phyloP scores from a whole-genome alignment of 2,329 filamentous ascomycete species.

The Hypoxylon sp. region DNA sequence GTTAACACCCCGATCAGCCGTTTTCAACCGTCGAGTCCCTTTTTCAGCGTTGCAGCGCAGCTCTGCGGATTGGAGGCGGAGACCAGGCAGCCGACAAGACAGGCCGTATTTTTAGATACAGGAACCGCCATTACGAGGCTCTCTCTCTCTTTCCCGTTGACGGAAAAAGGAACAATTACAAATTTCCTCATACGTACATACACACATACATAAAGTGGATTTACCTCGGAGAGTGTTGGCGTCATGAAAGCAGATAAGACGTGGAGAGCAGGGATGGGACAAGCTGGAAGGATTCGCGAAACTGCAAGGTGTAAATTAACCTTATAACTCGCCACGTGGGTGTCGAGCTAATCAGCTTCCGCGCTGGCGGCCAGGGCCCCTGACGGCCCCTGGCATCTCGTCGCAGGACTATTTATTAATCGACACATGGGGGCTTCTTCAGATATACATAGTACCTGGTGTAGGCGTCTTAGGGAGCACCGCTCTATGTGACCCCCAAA shows the following conservation, averaged over 20 bases:
- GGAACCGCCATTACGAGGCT: not conserved
- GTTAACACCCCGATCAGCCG: slow-evolving; percentile 15
- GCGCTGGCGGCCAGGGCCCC: slow-evolving; percentile 10
- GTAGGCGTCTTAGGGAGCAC: not conserved
- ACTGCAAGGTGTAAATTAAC: slow-evolving; percentile 42
- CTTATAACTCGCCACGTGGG: slow-evolving; percentile 42
- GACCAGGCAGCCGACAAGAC: slow-evolving; percentile 10
- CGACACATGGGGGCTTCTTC: slow-evolving; percentile 16
- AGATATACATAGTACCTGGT: not conserved
- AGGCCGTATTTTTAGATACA: slow-evolving; percentile 39
- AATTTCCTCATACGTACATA: not conserved
- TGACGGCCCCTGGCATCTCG: slow-evolving; percentile 9
- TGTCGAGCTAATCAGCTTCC: slow-evolving; percentile 35
- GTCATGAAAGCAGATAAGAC: slow-evolving; percentile 11
- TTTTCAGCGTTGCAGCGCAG: slow-evolving; percentile 34
- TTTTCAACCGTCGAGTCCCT: slow-evolving; percentile 23
- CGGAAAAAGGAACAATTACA: not conserved
- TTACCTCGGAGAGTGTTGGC: slow-evolving; percentile 17
- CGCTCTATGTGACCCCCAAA: slow-evolving; percentile 23
- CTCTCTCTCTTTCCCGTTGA: not conserved
- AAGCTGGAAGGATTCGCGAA: slow-evolving; percentile 26
- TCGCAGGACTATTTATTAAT: slow-evolving; percentile 16
- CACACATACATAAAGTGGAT: not conserved
- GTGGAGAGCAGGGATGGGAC: slow-evolving; percentile 10
- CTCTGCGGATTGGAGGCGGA: slow-evolving; percentile 18